These are phyloP conservation scores for Rhizoclosmatium sp. DNA, from an alignment of 192 early-diverging fungal species.

Conservation along the genomic window DNA sequence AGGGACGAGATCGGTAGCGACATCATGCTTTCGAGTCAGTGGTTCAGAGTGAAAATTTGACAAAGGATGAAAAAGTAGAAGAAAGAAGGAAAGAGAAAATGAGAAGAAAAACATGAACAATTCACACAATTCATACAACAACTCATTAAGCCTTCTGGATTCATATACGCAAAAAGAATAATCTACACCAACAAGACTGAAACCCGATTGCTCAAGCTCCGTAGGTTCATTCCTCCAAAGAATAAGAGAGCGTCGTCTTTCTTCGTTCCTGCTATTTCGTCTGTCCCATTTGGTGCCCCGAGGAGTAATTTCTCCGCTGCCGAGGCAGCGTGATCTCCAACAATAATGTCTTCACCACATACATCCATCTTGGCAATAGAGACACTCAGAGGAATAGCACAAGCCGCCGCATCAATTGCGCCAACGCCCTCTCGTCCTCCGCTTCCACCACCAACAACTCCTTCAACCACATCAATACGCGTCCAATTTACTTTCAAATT, in stretches of 20 bases:
- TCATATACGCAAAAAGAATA: neutral
- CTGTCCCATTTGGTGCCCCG: neutral
- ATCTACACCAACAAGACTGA: neutral
- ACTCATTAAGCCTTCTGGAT: no score
- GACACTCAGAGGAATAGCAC: neutral
- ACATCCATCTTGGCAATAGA: slow-evolving; percentile 9
- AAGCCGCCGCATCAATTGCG: slow-evolving; percentile 1
- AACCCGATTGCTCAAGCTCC: slow-evolving; percentile 1
- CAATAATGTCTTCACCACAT: neutral
- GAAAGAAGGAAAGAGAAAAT: neutral
- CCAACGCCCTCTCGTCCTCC: neutral
- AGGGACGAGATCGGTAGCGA: neutral
- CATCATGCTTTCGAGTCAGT: neutral
- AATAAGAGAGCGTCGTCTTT: neutral
- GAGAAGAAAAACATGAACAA: neutral
- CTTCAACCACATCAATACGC: neutral
- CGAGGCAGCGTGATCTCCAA: neutral
- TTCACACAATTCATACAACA: no score
- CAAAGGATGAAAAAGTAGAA: no score
- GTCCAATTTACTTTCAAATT: neutral
- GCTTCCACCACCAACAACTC: neutral
- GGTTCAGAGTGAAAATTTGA: neutral
- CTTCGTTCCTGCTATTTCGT: neutral
- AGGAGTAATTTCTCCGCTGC: neutral
- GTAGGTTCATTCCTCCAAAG: slow-evolving; percentile 18